Evolutionary conservation across 768 basidiomycete genomes (phyloP).

Genomic region (Suillus luteus): DNA sequence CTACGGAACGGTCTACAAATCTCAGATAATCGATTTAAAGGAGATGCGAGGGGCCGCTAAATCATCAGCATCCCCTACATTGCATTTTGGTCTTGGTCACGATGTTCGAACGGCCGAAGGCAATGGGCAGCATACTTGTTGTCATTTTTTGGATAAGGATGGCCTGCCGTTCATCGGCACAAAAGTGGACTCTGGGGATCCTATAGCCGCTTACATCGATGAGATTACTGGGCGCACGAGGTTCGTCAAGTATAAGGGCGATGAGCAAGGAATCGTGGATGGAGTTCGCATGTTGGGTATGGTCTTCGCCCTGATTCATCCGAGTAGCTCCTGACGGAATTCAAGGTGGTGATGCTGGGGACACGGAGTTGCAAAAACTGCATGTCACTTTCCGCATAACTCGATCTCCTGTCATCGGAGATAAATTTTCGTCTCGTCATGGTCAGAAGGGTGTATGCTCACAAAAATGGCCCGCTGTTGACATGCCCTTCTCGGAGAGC

Average conservation of each 20-base stretch:
- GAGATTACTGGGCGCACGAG: conserved; percentile 81
- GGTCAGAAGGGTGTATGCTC: conserved; percentile 99
- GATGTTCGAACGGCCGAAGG: conserved; percentile 66
- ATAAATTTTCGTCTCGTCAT: conserved; percentile 99
- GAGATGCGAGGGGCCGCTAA: conserved; percentile 71
- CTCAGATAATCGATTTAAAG: conserved; percentile 87
- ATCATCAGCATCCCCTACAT: conserved; percentile 52
- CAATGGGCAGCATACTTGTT: conserved; percentile 42
- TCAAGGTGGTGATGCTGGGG: conserved; percentile 84
- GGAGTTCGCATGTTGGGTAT: conserved; percentile 87
- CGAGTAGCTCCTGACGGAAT: conserved; percentile 3
- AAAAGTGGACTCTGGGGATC: conserved; percentile 70
- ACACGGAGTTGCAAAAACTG: conserved; percentile 87
- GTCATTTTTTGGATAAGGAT: conserved; percentile 70
- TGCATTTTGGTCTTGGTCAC: conserved; percentile 89
- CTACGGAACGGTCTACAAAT: conserved; percentile 96
- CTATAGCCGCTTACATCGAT: conserved; percentile 85
- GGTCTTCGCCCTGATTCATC: conserved; percentile 19
- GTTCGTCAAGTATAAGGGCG: conserved; percentile 95
- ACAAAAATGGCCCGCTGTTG: conserved; percentile 96
- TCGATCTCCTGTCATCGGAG: conserved; percentile 95
- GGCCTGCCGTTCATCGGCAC: conserved; percentile 83
- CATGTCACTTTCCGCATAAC: conserved; percentile 93
- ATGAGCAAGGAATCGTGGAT: conserved; percentile 88
- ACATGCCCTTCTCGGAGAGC: conserved; percentile 99